These are phyloP conservation scores for Penicillium sp. DNA, from an alignment of 2,329 filamentous ascomycete species.

Conservation along the genomic window DNA sequence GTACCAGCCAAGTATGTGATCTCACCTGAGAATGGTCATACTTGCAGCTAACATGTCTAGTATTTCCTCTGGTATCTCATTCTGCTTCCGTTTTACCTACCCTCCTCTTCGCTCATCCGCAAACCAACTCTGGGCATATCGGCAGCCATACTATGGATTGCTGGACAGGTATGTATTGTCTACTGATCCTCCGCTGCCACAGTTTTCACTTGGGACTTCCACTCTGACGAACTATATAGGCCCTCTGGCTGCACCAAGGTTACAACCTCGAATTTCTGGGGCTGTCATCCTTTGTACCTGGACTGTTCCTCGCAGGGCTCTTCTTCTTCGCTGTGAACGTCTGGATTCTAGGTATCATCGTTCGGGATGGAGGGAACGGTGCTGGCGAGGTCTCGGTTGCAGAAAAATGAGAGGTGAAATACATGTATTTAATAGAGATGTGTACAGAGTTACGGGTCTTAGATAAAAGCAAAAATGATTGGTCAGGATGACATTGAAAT, in stretches of 20 bases:
- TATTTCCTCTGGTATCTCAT: slow-evolving; percentile 99
- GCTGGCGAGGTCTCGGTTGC: slow-evolving; percentile 18
- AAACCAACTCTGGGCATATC: slow-evolving; percentile 59
- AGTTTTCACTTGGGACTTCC: too few species aligned
- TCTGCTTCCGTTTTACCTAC: slow-evolving; percentile 87
- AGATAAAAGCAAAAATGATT: neutral
- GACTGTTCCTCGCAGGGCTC: slow-evolving; percentile 72
- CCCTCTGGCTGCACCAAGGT: slow-evolving; percentile 70
- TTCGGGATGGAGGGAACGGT: slow-evolving; percentile 57
- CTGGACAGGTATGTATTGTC: slow-evolving; percentile 56
- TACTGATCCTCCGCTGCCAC: neutral
- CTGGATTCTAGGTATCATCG: slow-evolving; percentile 79
- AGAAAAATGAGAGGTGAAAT: slow-evolving; percentile 22
- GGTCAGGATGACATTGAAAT: neutral
- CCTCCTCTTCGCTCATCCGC: slow-evolving; percentile 68
- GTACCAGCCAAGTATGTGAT: slow-evolving; percentile 80
- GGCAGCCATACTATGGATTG: slow-evolving; percentile 70
- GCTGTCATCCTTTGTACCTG: slow-evolving; percentile 76
- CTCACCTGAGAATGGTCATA: neutral
- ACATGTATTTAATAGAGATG: neutral
- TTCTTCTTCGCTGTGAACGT: slow-evolving; percentile 81
- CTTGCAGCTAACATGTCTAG: slow-evolving; percentile 45
- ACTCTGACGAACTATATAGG: slow-evolving; percentile 36
- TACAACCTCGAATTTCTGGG: slow-evolving; percentile 79
- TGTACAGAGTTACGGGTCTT: neutral